A percentile compares a stretch with the other conserved stretches of the same genome.
Conservation (phyloP, 768 basidiomycete species). For the Boletus rufocinnamomeus region DNA sequence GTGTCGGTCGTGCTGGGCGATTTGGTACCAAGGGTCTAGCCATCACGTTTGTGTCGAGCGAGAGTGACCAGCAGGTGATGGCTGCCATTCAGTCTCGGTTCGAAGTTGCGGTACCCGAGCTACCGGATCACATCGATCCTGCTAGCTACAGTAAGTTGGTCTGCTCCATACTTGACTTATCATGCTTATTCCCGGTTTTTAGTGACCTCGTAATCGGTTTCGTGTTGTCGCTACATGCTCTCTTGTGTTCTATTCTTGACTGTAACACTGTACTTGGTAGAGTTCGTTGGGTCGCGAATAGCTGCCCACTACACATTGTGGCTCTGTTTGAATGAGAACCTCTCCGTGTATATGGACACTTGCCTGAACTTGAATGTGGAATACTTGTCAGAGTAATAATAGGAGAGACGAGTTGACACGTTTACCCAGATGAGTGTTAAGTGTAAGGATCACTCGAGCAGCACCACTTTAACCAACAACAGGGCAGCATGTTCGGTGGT, state of each 20-base stretch:
- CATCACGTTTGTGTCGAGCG: slow-evolving; percentile 93
- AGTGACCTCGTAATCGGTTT: slow-evolving; percentile 49
- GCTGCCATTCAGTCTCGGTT: slow-evolving; percentile 92
- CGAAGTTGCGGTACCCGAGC: slow-evolving; percentile 94
- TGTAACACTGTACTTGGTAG: slow-evolving; percentile 30
- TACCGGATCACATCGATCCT: slow-evolving; percentile 92
- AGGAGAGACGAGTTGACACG: background rate
- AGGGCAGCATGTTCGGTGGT: background rate
- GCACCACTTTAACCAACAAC: background rate
- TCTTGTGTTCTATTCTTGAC: slow-evolving; percentile 6
- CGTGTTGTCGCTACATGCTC: slow-evolving; percentile 13
- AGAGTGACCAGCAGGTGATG: slow-evolving; percentile 93
- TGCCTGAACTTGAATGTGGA: background rate
- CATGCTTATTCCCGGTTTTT: background rate
- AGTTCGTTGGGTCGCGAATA: slow-evolving; percentile 6
- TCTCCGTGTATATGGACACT: background rate
- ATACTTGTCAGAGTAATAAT: too few species aligned
- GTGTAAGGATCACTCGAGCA: background rate
- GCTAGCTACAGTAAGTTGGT: slow-evolving; percentile 86
- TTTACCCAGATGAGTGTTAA: too few species aligned
- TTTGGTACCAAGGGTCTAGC: slow-evolving; percentile 99
- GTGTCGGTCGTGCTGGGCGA: slow-evolving; percentile 98
- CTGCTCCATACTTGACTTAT: background rate
- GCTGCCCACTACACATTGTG: slow-evolving; percentile 5
- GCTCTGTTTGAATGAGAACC: slow-evolving; percentile 8